Evolutionary conservation across 768 basidiomycete species (phyloP).

Genomic region (Daedaleopsis nitida): DNA sequence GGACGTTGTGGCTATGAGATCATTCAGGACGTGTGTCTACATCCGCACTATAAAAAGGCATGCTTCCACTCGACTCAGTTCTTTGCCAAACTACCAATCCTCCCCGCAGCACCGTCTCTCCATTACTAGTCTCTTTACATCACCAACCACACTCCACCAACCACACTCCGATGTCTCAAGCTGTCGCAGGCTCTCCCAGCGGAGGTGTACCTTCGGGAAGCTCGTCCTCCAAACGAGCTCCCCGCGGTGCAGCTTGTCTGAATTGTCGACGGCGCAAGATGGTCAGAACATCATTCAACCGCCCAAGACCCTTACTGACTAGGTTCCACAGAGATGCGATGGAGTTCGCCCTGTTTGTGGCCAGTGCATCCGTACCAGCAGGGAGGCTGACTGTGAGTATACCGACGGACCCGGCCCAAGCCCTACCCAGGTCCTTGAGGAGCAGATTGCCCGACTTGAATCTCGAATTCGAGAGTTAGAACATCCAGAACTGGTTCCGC

Average conservation of each 20-base stretch:
- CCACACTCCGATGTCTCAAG: conserved; percentile 6
- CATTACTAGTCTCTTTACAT: neutral
- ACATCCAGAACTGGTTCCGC: conserved; percentile 17
- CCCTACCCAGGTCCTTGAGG: conserved; percentile 62
- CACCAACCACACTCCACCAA: neutral
- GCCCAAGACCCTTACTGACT: neutral
- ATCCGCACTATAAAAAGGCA: conserved; percentile 8
- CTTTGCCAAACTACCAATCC: neutral
- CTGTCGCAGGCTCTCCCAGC: neutral
- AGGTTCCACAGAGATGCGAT: conserved; percentile 59
- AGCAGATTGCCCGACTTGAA: conserved; percentile 57
- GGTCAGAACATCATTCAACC: conserved; percentile 13
- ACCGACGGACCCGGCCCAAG: conserved; percentile 64
- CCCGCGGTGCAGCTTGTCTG: conserved; percentile 31
- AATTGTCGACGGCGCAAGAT: conserved; percentile 31
- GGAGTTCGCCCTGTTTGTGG: conserved; percentile 65
- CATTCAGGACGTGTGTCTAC: neutral
- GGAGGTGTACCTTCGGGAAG: neutral
- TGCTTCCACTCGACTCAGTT: neutral
- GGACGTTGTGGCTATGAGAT: conserved; percentile 4
- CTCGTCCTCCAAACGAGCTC: conserved; percentile 22
- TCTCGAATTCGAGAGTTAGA: conserved; percentile 46
- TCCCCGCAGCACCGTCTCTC: neutral
- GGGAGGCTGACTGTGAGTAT: conserved; percentile 64
- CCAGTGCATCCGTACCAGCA: conserved; percentile 60